Base-by-base conservation (phyloP, 2,329 filamentous ascomycete genomes). In the Colletotrichum graminicola region DNA sequence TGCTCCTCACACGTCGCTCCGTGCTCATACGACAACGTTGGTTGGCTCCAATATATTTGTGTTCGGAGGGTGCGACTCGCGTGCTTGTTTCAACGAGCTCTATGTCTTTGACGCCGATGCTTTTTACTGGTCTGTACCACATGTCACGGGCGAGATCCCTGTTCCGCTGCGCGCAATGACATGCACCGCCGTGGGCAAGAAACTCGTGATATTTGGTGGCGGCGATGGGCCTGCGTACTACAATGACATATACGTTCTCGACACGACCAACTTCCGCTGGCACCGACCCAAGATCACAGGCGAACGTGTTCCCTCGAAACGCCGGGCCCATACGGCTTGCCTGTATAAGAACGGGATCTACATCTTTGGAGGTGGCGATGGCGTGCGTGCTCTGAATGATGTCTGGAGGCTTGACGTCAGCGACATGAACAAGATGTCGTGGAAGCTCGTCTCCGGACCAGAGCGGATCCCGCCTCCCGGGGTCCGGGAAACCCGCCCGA, bases 401-500 rank as follows among this genome's bases (percentile, higher is more conserved):
- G 89, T 93, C 26, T 93, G 91, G 91, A 84, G 91, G n/a, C 85
- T 93, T 21, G 91, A 93, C 75, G 91, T 93, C 45, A 86, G 86
- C 73, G 91, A 93, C 76, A 83, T 87, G 63, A 86, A 81, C 78
- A 92, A 91, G 81, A 91, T 92, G 89, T 88, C 87, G 67, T 93
- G 91, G 91, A 88, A 88, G 77, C 81, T 91, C 62, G 85, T 93
- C 63, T 91, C 89, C 14, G 79, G 81, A 54, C 82, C 86, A 1
- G 82, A 83, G 23, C 79, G 79, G 74, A 73, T 73, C 45, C 71
- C 73, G 14, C 49, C 71, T 57, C 67, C 59, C 47, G 64, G 73
- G 41, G 66, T 62, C 36, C 76, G 75, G 67, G 85, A 86, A 68
- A 77, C 79, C 59, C 84, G 85, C 57, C 91, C 91, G 26, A 91